A percentile compares a stretch with the other conserved stretches of the same genome.
phyloP scores from a whole-genome alignment of 2,329 filamentous ascomycete genomes.

The Venturia asperata region DNA sequence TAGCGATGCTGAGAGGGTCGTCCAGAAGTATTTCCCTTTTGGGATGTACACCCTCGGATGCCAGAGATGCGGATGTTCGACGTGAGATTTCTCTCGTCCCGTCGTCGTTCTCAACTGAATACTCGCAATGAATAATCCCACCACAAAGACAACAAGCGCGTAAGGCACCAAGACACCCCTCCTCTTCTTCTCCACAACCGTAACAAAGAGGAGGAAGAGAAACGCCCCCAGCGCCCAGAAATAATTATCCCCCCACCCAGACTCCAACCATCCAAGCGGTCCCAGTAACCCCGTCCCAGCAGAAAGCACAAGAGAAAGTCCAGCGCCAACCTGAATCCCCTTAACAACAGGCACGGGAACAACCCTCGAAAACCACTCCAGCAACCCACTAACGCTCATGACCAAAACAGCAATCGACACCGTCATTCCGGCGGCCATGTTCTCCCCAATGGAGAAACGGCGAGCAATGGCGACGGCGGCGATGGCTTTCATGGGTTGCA shows the following conservation, averaged over 20 bases:
- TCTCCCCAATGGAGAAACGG: constrained; percentile 59
- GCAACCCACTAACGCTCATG: constrained; percentile 63
- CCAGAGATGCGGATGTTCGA: constrained; percentile 41
- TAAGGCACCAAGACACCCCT: constrained; percentile 56
- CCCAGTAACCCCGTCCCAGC: constrained; percentile 63
- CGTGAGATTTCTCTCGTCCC: constrained; percentile 21
- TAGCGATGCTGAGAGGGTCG: constrained; percentile 61
- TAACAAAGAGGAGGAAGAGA: constrained; percentile 57
- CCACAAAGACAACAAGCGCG: constrained; percentile 62
- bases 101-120: constrained; percentile 17
- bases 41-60: constrained; percentile 48
- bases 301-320: constrained; percentile 72
- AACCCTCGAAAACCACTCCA: constrained; percentile 58
- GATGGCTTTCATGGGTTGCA: constrained; percentile 88
- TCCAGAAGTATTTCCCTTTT: constrained; percentile 42
- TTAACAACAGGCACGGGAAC: constrained; percentile 86
- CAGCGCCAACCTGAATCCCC: constrained; percentile 89
- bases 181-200: constrained; percentile 30
- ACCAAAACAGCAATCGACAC: constrained; percentile 67
- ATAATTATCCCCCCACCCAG: constrained; percentile 67
- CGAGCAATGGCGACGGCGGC: constrained; percentile 78
- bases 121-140: constrained; percentile 61
- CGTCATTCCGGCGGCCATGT: constrained; percentile 75
- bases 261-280: constrained; percentile 59
- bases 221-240: constrained; percentile 72